A percentile compares a stretch with the other conserved stretches of the same genome.
Conservation (phyloP, 2,329 filamentous ascomycete genomes). For the Botrytis porri region DNA sequence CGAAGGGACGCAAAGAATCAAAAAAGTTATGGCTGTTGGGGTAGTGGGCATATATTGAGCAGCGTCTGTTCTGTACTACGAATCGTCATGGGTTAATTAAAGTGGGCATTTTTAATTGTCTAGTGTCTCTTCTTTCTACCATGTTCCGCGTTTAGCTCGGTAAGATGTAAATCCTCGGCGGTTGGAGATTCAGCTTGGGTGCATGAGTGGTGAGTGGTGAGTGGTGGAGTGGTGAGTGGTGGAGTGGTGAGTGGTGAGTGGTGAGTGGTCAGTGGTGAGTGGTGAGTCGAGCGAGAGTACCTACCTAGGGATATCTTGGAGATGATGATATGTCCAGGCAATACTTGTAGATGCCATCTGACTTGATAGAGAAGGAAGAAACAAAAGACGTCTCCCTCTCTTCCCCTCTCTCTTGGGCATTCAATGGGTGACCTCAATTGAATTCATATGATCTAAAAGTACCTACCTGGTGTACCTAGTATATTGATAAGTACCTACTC, state of each 20-base stretch:
- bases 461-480: not conserved
- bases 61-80: slow-evolving; percentile 31
- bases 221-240: not conserved
- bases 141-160: slow-evolving; percentile 16
- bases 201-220: not conserved
- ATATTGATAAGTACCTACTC: not conserved
- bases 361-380: not conserved
- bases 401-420: not conserved
- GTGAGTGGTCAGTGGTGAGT: not conserved
- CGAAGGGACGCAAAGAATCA: slow-evolving; percentile 32
- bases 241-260: not conserved
- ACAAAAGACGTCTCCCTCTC: not conserved
- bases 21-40: slow-evolving; percentile 30
- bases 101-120: not conserved
- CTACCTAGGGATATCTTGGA: not conserved
- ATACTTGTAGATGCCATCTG: not conserved
- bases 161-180: slow-evolving; percentile 11
- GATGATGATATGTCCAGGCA: not conserved
- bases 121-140: not conserved
- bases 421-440: not conserved
- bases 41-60: slow-evolving; percentile 36
- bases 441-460: not conserved
- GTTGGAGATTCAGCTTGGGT: slow-evolving; percentile 14
- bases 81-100: slow-evolving; percentile 32
- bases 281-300: not conserved